Percentiles rank a stretch among this genome's conserved stretches.
Evolutionary conservation across 352 stramenopile species (phyloP).

Genomic region (Phytophthora hibernalis): DNA sequence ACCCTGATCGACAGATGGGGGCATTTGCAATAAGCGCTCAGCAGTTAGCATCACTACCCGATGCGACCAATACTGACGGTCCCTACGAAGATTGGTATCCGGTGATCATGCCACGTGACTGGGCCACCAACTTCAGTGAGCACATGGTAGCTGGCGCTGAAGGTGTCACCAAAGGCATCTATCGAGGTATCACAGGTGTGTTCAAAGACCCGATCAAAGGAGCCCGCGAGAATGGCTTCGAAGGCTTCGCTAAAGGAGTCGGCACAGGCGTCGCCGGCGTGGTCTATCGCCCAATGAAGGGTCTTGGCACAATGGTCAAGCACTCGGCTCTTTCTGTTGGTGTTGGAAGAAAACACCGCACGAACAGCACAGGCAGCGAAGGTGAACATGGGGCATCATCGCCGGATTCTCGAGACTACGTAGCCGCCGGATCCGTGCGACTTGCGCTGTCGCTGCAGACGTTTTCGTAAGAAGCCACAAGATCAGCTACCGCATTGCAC

Average conservation of each 20-base stretch:
- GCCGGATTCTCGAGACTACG: conserved; percentile 39
- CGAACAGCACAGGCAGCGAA: conserved; percentile 38
- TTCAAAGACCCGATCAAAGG: conserved; percentile 85
- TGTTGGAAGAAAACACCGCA: conserved; percentile 50
- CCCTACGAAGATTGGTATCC: conserved; percentile 60
- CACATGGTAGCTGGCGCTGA: conserved; percentile 83
- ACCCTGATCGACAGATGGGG: conserved; percentile 72
- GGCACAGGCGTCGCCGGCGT: conserved; percentile 73
- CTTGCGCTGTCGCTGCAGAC: conserved; percentile 74
- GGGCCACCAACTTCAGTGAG: conserved; percentile 80
- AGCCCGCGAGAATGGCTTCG: conserved; percentile 72
- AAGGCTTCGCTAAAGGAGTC: conserved; percentile 79
- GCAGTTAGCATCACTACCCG: conserved; percentile 45
- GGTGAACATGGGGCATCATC: conserved; percentile 34
- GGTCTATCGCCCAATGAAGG: conserved; percentile 76
- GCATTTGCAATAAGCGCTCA: conserved; percentile 53
- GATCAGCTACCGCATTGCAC: neutral
- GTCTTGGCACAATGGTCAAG: conserved; percentile 79
- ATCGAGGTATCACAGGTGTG: conserved; percentile 74
- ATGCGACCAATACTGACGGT: conserved; percentile 16
- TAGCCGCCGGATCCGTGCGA: conserved; percentile 63
- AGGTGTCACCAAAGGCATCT: conserved; percentile 72
- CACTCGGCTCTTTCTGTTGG: conserved; percentile 76
- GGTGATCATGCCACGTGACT: conserved; percentile 70
- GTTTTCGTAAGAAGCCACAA: conserved; percentile 38